Evolutionary conservation across 495 filamentous ascomycete species (phyloP), one percentile per base, ranked within the genome.

Genomic region (Penicillium psychrofluorescens): DNA sequence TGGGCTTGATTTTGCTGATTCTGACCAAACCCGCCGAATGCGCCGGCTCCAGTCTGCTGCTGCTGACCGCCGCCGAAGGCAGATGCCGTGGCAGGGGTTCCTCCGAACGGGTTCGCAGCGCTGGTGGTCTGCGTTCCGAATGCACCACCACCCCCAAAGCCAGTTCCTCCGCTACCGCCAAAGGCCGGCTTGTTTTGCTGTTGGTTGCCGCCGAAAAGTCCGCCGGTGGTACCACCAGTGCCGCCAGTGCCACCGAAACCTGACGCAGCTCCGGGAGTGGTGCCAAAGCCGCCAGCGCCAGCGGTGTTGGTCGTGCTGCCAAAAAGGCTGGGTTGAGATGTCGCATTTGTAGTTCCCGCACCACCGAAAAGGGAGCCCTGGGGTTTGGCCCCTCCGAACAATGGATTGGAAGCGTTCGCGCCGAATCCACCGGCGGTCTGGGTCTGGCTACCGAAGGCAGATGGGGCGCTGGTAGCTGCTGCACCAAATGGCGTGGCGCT

Each of bases 391-490:
- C 58, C 61, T 22, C 64, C 62, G 44, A 74, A 74, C 40, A 68
- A 49, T 14, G 67, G 60, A 38, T 66, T 71, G 22, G 58, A 48
- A 8, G 58, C 45, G 47, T 60, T 67, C 13, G 71, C 61, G 10
- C 83, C 83, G 56, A 87, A 85, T 14, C 66, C 70, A 38, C 77
- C 71, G 13, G 78, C 58, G 1, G 76, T 68, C 45, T 73, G 74
- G 10, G 81, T 74, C 38, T 79, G 49, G 29, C 70, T 61, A 43
- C 71, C 63, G 27, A 58, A 71, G 30, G 50, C 63, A 7, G 63
- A 61, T 22, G 67, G 59, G 52, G 58, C 71, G 53, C 51, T 75
- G 49, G 66, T 80, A 63, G 41, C 38, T 22, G 53, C 49, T 35
- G 53, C 65, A 41, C 78, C 81, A 42, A 83, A 79, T n/a, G 75